Base-by-base conservation (phyloP, 192 early-diverging fungal species). In the Coemansia asiatica region DNA sequence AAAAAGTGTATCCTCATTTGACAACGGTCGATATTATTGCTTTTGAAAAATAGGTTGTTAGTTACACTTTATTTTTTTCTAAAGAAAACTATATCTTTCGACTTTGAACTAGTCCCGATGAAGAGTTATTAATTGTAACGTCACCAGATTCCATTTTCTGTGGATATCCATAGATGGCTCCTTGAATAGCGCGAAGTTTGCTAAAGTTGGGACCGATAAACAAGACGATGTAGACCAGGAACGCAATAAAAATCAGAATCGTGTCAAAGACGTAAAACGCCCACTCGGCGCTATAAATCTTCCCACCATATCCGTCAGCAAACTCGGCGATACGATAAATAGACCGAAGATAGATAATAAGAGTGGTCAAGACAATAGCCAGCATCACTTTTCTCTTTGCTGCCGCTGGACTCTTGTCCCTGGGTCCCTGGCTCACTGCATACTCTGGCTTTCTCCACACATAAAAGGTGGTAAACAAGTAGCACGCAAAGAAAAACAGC, bases 221-320 rank as follows among this genome's bases (percentile, higher is more conserved):
- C 27, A 72, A 9, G 1, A 63, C 61, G 54, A 84, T 72, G 49
- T 76, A 84, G 9, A 75, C 66, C 19, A 76, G 6, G 25, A 82
- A 75, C 2, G 74, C 71, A n/a, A 75, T 8, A 21, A 82, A 68
- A 21, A 84, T 78, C 23, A 84, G 9, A 2, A 84, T 56, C 0
- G 83, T 74, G 55, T 84, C 83, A 68, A 84, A 84, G 12, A 72
- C 76, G 27, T 76, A 77, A 69, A 84, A 84, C 26, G 76, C 79
- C 69, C 75, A 76, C 63, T 84, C 83, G 7, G 72, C 48, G 28
- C 65, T 72, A 13, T 82, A 77, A 18, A 84, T 71, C 38, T 64
- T 67, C 15, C 83, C 76, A 12, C 56, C 63, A 36, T 74, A 81
- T 9, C 67, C 71, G 25, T 74, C 68, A 25, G 68, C 74, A 67